phyloP scores from a whole-genome alignment of 371 early-diverging fungal species.

The Rhizopus delemar region DNA sequence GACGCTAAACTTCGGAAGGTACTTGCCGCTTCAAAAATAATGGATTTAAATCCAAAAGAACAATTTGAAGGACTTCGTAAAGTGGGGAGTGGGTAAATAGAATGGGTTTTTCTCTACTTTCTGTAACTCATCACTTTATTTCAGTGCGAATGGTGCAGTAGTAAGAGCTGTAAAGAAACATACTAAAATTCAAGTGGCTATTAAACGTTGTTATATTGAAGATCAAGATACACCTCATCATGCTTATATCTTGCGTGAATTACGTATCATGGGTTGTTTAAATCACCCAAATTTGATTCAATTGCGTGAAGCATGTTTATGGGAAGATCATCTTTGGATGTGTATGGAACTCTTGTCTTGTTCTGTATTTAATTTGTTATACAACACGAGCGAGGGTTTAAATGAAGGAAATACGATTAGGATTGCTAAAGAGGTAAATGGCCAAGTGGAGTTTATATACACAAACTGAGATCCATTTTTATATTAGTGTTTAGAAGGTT shows the following conservation, averaged over 20 bases:
- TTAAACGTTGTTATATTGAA: conserved; percentile 54
- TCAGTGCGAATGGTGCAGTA: conserved; percentile 28
- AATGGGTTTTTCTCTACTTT: background rate
- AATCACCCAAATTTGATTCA: conserved; percentile 43
- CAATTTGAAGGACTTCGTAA: conserved; percentile 38
- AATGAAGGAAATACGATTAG: conserved; percentile 44
- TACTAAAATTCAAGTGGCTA: conserved; percentile 42
- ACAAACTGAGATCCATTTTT: background rate
- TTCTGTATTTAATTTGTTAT: conserved; percentile 49
- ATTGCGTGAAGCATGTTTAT: conserved; percentile 43
- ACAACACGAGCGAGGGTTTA: conserved; percentile 44
- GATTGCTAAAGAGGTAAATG: conserved; percentile 41
- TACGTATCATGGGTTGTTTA: conserved; percentile 52
- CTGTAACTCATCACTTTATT: background rate
- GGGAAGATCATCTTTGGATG: conserved; percentile 54
- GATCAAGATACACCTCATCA: conserved; percentile 50
- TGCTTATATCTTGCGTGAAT: conserved; percentile 46
- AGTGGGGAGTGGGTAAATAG: conserved; percentile 53
- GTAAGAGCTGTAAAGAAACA: conserved; percentile 20
- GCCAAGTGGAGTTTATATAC: background rate
- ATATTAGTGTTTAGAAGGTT: conserved; percentile 42
- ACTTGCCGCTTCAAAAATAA: conserved; percentile 43
- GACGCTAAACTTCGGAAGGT: conserved; percentile 50
- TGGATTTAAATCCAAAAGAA: conserved; percentile 44
- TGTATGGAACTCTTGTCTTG: conserved; percentile 56